Base-by-base conservation (phyloP, 1,284 basidiomycete species). In the Fomitopsis betulina region DNA sequence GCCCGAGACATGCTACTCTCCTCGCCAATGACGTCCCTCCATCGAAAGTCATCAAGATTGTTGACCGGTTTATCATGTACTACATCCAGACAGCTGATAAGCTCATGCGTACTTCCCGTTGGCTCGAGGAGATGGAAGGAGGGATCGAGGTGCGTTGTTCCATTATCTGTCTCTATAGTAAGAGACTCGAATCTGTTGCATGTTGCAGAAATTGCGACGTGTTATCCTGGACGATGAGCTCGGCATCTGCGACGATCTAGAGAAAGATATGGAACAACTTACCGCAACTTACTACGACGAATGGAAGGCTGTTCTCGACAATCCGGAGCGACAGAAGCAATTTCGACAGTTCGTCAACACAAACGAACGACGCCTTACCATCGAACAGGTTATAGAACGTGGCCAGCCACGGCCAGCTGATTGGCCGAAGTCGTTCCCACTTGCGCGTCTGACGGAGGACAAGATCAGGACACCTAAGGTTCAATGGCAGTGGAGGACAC, bases 191-290 rank as follows among this genome's bases (percentile, higher is more conserved):
- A 40, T 58, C 60, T 17, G 58, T n/a, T 30, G 2, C 27, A n/a
- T 19, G 21, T 19, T 23, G n/a, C 27, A 83, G 78, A 83, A 82
- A 72, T 75, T 91, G 10, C 78, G 79, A 55, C 81, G 80, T 51
- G 84, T 93, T 32, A 77, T 93, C 43, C 65, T 92, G 50, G 82
- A 90, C n/a, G 89, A 93, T 65, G 82, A 86, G 63, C 79, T 93
- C 0, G 87, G 88, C 3, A 90, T 93, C 64, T 91, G 89, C 67
- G 76, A 73, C 15, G 85, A 90, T 40, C 77, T 92, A 6, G 89
- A 91, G 61, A 74, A 73, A n/a, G 79, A 86, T 50, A 92, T 92
- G 88, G 77, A 84, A 43, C 73, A 76, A 19, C 75, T 91, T 2
- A 79, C 91, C 4, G 81, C 79, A 15, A 85, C 86, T 2, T 91